Percentiles rank a stretch among this genome's conserved stretches.
Conservation (phyloP, 2,329 filamentous ascomycete genomes). For the Chaetomiaceae sp. region DNA sequence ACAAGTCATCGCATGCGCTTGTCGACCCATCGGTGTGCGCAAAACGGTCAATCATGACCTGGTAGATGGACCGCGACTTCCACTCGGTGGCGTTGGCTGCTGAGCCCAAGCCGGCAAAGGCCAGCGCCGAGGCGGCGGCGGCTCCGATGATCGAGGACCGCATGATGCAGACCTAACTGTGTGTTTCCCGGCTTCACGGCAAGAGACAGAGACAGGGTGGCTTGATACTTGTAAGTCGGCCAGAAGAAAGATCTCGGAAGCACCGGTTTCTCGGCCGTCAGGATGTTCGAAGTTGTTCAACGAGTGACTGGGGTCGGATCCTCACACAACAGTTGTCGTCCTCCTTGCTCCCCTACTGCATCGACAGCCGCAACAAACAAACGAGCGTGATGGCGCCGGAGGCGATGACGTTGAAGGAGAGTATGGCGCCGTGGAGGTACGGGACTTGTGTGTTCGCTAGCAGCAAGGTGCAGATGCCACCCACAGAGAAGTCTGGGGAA, state of each 20-base stretch:
- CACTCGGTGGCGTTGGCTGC: conserved; percentile 44
- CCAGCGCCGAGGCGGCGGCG: conserved; percentile 24
- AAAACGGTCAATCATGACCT: conserved; percentile 50
- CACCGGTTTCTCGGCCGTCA: conserved; percentile 10
- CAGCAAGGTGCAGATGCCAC: no score
- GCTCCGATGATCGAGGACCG: conserved; percentile 18
- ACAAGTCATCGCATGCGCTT: conserved; percentile 41
- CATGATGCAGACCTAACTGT: no score
- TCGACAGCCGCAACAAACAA: conserved; percentile 10
- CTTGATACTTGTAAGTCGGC: neutral
- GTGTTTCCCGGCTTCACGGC: no score
- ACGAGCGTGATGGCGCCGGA: conserved; percentile 16
- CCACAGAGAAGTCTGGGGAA: no score
- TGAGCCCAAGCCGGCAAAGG: conserved; percentile 31
- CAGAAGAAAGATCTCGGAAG: conserved; percentile 6
- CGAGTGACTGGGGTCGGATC: conserved; percentile 25
- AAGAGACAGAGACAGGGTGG: neutral
- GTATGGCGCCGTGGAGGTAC: neutral
- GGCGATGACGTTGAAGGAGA: conserved; percentile 1
- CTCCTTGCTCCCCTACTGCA: conserved; percentile 4
- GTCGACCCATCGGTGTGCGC: conserved; percentile 44
- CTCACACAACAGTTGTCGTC: neutral
- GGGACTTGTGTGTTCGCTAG: no score
- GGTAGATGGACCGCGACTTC: conserved; percentile 55
- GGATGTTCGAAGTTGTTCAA: conserved; percentile 12